Percentiles rank a stretch among this genome's conserved stretches.
phyloP scores from a whole-genome alignment of 2,329 filamentous ascomycete genomes.

The Mollisiaceae sp. region DNA sequence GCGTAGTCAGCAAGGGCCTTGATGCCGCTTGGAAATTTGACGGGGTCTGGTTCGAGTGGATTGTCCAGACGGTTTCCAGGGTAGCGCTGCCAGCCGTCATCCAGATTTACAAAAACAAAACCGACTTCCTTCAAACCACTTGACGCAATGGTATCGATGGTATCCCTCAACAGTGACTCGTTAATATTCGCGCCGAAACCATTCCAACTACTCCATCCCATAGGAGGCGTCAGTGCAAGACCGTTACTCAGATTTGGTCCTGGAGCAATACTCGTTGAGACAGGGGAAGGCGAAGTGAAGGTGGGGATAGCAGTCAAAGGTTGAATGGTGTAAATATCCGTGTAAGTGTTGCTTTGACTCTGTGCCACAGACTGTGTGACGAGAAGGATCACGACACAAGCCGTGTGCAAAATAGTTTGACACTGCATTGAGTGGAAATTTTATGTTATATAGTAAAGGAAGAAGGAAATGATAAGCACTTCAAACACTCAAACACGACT shows the following conservation, averaged over 20 bases:
- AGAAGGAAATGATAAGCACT: too few relatives aligned
- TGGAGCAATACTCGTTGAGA: conserved; percentile 26
- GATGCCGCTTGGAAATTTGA: conserved; percentile 64
- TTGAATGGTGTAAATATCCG: not conserved
- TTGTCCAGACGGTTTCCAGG: conserved; percentile 45
- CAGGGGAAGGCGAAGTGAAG: not conserved
- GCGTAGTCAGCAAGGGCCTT: conserved; percentile 57
- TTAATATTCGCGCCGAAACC: conserved; percentile 55
- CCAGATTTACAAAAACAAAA: conserved; percentile 60
- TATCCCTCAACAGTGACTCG: conserved; percentile 51
- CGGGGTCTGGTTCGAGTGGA: conserved; percentile 48
- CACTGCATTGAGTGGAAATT: not conserved
- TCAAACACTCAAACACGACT: too few relatives aligned
- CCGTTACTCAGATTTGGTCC: conserved; percentile 37
- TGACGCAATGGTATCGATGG: conserved; percentile 51
- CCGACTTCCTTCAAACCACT: conserved; percentile 55
- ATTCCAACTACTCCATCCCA: conserved; percentile 60
- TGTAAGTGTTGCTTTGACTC: not conserved
- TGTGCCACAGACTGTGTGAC: not conserved
- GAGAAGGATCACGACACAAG: not conserved
- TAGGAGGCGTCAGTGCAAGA: conserved; percentile 48
- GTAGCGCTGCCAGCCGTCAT: conserved; percentile 62
- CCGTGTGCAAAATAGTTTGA: not conserved
- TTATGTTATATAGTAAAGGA: not conserved
- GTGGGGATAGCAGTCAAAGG: not conserved